A percentile compares a stretch with the other conserved stretches of the same genome.
Evolutionary conservation across 345 rosid species (phyloP).

Genomic region (Mallotus nudiflorus): DNA sequence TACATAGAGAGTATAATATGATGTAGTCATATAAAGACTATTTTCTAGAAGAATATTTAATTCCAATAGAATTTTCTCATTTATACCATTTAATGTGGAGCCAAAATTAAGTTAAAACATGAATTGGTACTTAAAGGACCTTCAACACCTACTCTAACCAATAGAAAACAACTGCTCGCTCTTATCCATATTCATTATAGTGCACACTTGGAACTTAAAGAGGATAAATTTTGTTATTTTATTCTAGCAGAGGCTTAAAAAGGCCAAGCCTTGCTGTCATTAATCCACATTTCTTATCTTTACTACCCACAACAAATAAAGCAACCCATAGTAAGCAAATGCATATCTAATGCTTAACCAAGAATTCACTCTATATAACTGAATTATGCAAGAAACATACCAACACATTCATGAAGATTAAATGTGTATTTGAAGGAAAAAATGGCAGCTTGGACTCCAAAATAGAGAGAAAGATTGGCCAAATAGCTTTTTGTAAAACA

Average conservation of each 20-base stretch:
- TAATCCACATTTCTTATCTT: not conserved
- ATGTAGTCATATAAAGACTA: not conserved
- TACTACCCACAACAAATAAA: constrained; percentile 10
- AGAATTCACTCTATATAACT: not conserved
- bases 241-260: not conserved
- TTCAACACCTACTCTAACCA: not conserved
- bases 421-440: no score
- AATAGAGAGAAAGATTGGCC: no score
- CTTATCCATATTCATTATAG: not conserved
- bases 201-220: not conserved
- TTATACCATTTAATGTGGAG: not conserved
- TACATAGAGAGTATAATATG: not conserved
- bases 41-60: not conserved
- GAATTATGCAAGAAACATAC: constrained; percentile 4
- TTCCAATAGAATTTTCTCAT: not conserved
- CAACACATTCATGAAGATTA: constrained; percentile 14
- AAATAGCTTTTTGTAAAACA: no score
- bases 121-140: not conserved
- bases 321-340: not conserved
- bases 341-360: not conserved
- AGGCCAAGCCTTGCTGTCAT: not conserved
- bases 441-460: no score
- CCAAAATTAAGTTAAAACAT: not conserved
- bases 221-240: not conserved
- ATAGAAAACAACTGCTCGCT: not conserved